These are phyloP conservation scores for Albugo candida DNA, from an alignment of 352 stramenopile genomes.

Conservation along the genomic window DNA sequence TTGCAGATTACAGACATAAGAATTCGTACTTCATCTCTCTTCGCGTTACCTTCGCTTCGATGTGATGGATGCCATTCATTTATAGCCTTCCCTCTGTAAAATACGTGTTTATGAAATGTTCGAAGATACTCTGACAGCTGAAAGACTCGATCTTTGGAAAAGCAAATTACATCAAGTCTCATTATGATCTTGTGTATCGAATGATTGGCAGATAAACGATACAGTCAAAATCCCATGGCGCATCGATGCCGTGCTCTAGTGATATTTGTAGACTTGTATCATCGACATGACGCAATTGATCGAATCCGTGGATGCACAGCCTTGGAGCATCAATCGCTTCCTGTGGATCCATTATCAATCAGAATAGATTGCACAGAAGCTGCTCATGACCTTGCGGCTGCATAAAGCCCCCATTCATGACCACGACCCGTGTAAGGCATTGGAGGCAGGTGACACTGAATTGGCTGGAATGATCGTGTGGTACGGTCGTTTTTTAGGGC, in stretches of 20 bases:
- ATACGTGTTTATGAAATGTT: constrained; percentile 17
- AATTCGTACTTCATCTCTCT: constrained; percentile 11
- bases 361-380: constrained; percentile 81
- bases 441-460: constrained; percentile 65
- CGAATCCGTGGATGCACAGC: constrained; percentile 83
- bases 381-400: constrained; percentile 94
- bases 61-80: no score
- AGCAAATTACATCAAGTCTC: constrained; percentile 17
- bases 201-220: neutral
- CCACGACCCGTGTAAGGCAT: constrained; percentile 85
- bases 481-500: constrained; percentile 86
- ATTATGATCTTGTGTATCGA: no score
- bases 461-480: constrained; percentile 97
- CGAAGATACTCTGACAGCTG: constrained; percentile 36
- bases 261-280: no score
- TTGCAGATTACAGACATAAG: constrained; percentile 16
- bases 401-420: constrained; percentile 88
- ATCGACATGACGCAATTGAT: no score
- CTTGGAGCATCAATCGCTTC: constrained; percentile 83
- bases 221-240: constrained; percentile 51
- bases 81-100: constrained; percentile 6
- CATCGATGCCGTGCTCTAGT: constrained; percentile 34
- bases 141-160: constrained; percentile 43
- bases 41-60: neutral
- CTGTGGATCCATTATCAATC: constrained; percentile 66